Evolutionary conservation across 768 basidiomycete genomes (phyloP).

Genomic region (Tylopilus subfusipes): DNA sequence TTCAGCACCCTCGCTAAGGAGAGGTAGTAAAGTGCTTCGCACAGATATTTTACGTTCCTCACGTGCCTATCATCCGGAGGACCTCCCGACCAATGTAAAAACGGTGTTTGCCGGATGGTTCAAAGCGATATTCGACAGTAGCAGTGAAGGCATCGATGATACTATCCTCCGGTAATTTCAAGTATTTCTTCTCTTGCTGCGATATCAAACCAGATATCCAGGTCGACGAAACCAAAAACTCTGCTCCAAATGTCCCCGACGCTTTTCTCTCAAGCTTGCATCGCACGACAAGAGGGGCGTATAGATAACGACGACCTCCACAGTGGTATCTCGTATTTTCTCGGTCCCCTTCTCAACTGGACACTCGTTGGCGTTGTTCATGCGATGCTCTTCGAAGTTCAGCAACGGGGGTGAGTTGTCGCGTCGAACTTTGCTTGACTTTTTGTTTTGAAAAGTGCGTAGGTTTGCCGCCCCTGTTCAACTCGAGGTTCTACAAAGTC

Average conservation of each 20-base stretch:
- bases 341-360: conserved; percentile 71
- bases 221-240: conserved; percentile 66
- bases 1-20: conserved; percentile 43
- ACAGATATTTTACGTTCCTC: conserved; percentile 52
- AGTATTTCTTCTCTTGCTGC: neutral
- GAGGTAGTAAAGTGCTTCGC: conserved; percentile 44
- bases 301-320: conserved; percentile 65
- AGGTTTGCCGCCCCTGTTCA: conserved; percentile 51
- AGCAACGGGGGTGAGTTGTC: conserved; percentile 46
- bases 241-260: conserved; percentile 66
- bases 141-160: conserved; percentile 82
- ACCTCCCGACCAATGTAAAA: conserved; percentile 42
- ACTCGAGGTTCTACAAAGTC: conserved; percentile 61
- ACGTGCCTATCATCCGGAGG: conserved; percentile 38
- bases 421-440: neutral
- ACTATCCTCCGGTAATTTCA: conserved; percentile 55
- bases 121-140: conserved; percentile 73
- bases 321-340: conserved; percentile 78
- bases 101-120: conserved; percentile 57
- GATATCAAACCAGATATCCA: conserved; percentile 27
- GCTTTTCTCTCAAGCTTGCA: conserved; percentile 62
- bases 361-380: conserved; percentile 72
- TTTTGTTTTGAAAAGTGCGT: neutral
- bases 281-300: conserved; percentile 43
- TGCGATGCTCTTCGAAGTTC: conserved; percentile 58